Percentiles rank a stretch among this genome's conserved stretches.
phyloP scores from a whole-genome alignment of 192 early-diverging fungal genomes.

The Endogone sp. region DNA sequence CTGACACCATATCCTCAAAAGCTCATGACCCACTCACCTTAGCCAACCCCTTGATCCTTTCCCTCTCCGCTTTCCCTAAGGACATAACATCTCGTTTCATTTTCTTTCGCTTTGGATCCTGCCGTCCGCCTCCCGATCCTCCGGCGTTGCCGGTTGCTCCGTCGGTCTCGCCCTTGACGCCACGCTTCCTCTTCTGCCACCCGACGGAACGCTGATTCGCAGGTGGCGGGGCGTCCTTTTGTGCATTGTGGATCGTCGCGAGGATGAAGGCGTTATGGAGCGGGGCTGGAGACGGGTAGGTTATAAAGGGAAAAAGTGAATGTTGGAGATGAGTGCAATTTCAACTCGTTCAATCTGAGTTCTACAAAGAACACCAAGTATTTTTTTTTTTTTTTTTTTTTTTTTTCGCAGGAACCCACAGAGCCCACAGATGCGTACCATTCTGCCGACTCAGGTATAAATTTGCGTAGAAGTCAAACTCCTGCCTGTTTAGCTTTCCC shows the following conservation, averaged over 20 bases:
- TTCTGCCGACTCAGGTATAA: constrained; percentile 51
- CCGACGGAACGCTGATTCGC: constrained; percentile 51
- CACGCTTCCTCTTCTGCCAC: constrained; percentile 50
- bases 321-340: background rate
- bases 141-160: constrained; percentile 8
- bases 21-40: constrained; percentile 37
- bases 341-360: no score
- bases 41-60: constrained; percentile 56
- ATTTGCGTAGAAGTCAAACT: constrained; percentile 79
- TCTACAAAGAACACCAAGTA: background rate
- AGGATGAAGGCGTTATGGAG: constrained; percentile 76
- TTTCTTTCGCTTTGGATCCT: constrained; percentile 50
- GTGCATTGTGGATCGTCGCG: constrained; percentile 75
- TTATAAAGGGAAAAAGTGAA: background rate
- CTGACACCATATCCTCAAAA: background rate
- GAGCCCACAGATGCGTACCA: constrained; percentile 22
- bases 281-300: constrained; percentile 24
- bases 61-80: constrained; percentile 62
- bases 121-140: constrained; percentile 9
- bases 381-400: background rate
- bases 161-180: constrained; percentile 19
- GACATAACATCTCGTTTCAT: constrained; percentile 71
- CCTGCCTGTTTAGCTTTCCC: constrained; percentile 71
- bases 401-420: background rate
- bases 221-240: constrained; percentile 61